phyloP scores from a whole-genome alignment of 2,329 filamentous ascomycete genomes.

The Lachnellula hyalina region DNA sequence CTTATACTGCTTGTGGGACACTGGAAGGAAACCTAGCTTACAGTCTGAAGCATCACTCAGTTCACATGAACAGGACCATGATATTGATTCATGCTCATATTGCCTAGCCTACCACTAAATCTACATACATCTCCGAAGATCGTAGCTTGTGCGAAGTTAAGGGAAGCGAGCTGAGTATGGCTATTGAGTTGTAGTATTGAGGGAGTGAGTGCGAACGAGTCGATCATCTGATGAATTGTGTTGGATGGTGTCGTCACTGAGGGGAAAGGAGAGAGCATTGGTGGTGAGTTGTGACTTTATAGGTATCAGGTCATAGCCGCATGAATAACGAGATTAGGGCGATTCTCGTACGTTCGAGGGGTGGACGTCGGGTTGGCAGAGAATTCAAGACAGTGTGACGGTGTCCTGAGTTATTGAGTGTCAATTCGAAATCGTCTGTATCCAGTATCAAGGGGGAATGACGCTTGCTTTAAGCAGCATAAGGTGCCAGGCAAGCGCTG shows the following conservation, averaged over 20 bases:
- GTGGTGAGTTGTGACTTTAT: constrained; percentile 30
- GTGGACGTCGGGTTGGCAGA: constrained; percentile 31
- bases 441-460: constrained; percentile 26
- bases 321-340: constrained; percentile 35
- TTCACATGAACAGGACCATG: neutral
- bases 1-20: neutral
- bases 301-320: constrained; percentile 32
- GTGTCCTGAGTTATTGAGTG: constrained; percentile 31
- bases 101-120: constrained; percentile 23
- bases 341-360: constrained; percentile 33
- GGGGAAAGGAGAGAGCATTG: constrained; percentile 16
- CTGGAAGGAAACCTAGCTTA: neutral
- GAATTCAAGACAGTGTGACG: constrained; percentile 32
- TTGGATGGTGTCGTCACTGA: constrained; percentile 10
- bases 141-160: constrained; percentile 15
- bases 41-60: neutral
- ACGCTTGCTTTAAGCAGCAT: constrained; percentile 25
- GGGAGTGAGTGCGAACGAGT: constrained; percentile 25
- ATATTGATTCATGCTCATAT: constrained; percentile 20
- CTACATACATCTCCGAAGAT: constrained; percentile 25
- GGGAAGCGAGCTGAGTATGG: constrained; percentile 20
- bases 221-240: constrained; percentile 13
- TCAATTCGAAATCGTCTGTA: constrained; percentile 33
- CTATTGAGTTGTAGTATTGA: constrained; percentile 15
- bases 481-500: constrained; percentile 26